A percentile compares a stretch with the other conserved stretches of the same genome.
These are phyloP conservation scores for Mycena rosella DNA, from an alignment of 768 basidiomycete species.

Conservation along the genomic window DNA sequence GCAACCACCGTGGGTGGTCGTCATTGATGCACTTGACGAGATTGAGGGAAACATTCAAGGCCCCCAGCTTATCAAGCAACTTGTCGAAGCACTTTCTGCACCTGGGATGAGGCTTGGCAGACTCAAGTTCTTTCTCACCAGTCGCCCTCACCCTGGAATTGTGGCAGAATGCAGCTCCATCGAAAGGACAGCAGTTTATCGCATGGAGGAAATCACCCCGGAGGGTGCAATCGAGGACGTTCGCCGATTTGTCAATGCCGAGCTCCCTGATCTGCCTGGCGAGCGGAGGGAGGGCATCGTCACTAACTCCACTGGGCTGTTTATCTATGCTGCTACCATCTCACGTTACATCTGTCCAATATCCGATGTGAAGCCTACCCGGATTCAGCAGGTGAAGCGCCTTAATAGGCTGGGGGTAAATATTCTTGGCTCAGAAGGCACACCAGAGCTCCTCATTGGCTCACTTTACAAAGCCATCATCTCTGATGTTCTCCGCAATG, in stretches of 20 bases:
- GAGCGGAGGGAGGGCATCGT: background rate
- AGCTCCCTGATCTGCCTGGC: background rate
- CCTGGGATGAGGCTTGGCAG: background rate
- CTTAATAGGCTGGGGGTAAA: too few relatives aligned
- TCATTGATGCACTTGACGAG: conserved; percentile 14
- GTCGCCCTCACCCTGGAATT: background rate
- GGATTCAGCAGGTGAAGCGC: too few relatives aligned
- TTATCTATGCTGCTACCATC: background rate
- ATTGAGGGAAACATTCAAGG: conserved; percentile 13
- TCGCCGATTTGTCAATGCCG: background rate
- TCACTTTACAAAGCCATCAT: background rate
- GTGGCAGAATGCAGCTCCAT: background rate
- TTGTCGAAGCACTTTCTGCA: background rate
- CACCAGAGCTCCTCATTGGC: background rate
- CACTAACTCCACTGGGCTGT: background rate
- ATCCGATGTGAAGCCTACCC: too few relatives aligned
- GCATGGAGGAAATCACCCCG: background rate
- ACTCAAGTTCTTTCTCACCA: background rate
- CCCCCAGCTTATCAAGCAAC: conserved; percentile 1
- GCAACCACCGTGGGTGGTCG: background rate
- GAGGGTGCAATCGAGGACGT: background rate
- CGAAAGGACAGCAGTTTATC: background rate
- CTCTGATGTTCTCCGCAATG: background rate
- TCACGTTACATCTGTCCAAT: too few relatives aligned
- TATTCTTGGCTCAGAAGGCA: background rate